Conservation (phyloP, 768 basidiomycete species). For the Pseudohyphozyma bogoriensis region DNA sequence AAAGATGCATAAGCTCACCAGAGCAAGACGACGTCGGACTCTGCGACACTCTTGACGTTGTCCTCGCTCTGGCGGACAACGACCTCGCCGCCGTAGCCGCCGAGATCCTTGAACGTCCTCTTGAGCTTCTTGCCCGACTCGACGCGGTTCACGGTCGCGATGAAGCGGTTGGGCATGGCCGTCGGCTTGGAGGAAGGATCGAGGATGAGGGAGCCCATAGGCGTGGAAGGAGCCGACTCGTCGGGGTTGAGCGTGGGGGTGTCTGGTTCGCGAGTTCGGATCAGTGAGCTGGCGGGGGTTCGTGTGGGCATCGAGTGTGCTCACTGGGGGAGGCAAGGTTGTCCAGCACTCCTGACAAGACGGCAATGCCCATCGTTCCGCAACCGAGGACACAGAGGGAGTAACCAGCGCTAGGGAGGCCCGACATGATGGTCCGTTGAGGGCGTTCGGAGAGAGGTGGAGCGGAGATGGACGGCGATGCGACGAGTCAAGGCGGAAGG, state of each 20-base stretch:
- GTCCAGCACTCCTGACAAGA: conserved; percentile 82
- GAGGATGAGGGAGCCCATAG: conserved; percentile 25
- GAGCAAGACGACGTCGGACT: conserved; percentile 75
- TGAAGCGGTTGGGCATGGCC: conserved; percentile 53
- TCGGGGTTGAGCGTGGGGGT: conserved; percentile 39
- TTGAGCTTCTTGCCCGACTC: conserved; percentile 62
- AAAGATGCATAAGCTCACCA: too few relatives aligned
- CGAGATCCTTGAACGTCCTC: conserved; percentile 47
- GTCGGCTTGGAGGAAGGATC: neutral
- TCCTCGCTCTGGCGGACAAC: conserved; percentile 53
- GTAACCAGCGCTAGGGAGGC: too few relatives aligned
- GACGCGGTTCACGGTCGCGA: conserved; percentile 74
- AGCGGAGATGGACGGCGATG: too few relatives aligned
- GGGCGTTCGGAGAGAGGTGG: too few relatives aligned
- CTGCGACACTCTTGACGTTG: conserved; percentile 61
- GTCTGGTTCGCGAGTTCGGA: too few relatives aligned
- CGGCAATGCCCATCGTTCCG: conserved; percentile 95
- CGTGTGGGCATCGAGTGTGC: too few relatives aligned
- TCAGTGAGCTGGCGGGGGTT: too few relatives aligned
- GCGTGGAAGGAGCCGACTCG: conserved; percentile 24
- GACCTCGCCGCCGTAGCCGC: conserved; percentile 58
- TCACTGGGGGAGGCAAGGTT: conserved; percentile 61
- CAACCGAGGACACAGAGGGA: conserved; percentile 54
- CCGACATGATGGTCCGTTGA: too few relatives aligned
- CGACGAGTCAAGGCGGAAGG: too few relatives aligned